Evolutionary conservation across 2,329 filamentous ascomycete species (phyloP), one percentile per base, ranked within the genome.

Genomic region (Neurospora crassa): DNA sequence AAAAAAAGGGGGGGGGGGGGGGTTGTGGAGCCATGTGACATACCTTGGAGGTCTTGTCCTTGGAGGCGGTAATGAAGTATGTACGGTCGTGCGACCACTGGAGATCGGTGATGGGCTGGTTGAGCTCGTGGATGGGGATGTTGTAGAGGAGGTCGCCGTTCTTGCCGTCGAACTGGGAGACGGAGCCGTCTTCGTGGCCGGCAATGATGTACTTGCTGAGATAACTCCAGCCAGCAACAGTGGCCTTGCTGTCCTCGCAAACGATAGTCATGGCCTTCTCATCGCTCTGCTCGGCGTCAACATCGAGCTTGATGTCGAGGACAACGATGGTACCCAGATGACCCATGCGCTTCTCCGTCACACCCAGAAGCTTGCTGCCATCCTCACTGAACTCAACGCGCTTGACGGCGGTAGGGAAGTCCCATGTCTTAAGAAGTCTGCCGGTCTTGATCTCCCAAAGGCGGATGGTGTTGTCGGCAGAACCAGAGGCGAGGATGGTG

Each of bases 291-390:
- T 93, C 89, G 74, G 91, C 93, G 74, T 94, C 86, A 74, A 92
- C 88, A 79, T 97, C 94, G 76, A 90, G 89, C 82, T 89, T 90
- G 86, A 99, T 92, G 81, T 97, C 92, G 80, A 96, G 88, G 75
- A 98, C 94, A 74, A 95, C 91, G 79, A 99, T 97, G 77, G 94
- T 97, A 80, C 93, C 93, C 76, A 98, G 87, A 84, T 93, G 95
- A 76, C 96, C 96, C 89, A 97, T 97, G 79, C 96, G 93, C 91
- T 97, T 97, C 86, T 99, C 96, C 70, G 96, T 99, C 74, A 99
- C 94, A 74, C 93, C 95, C 75, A 99, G 86, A 78, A 99, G 87
- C 84, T 92, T 89, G 79, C 89, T 91, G 79, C 95, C 96, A 83
- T 99, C 96, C 79, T 97, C 92, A 80, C 90, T 94, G 86, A 99